Percentiles rank a stretch among this genome's conserved stretches.
These are phyloP conservation scores for Pisolithus orientalis DNA, from an alignment of 768 basidiomycete genomes.

Conservation along the genomic window DNA sequence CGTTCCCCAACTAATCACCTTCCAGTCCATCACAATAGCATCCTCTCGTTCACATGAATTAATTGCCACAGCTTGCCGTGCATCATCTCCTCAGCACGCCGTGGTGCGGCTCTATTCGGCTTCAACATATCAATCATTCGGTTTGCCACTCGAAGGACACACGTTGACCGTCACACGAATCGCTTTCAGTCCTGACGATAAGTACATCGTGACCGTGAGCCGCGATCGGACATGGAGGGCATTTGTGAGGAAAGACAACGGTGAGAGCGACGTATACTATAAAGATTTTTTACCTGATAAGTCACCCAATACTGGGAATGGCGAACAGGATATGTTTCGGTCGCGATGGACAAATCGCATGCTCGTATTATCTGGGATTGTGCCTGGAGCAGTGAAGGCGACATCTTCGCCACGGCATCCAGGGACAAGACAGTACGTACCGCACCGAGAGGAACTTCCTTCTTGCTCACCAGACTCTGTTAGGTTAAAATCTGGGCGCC, in stretches of 20 bases:
- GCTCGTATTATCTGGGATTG: slow-evolving; percentile 95
- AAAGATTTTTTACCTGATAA: not conserved
- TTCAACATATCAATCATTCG: slow-evolving; percentile 60
- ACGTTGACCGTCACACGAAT: slow-evolving; percentile 85
- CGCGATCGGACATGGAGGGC: slow-evolving; percentile 90
- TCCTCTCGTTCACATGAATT: slow-evolving; percentile 63
- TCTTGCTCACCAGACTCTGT: not conserved
- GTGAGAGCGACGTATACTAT: slow-evolving; percentile 19
- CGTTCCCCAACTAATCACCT: not conserved
- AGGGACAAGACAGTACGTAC: slow-evolving; percentile 83
- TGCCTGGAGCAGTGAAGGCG: slow-evolving; percentile 72
- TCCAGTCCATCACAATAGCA: slow-evolving; percentile 73
- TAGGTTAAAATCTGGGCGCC: slow-evolving; percentile 84
- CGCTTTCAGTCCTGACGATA: slow-evolving; percentile 83
- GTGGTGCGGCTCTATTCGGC: slow-evolving; percentile 80
- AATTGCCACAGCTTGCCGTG: slow-evolving; percentile 87
- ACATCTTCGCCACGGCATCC: slow-evolving; percentile 87
- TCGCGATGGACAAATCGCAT: slow-evolving; percentile 78
- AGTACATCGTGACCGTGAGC: slow-evolving; percentile 74
- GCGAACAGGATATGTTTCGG: slow-evolving; percentile 50
- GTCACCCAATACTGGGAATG: not conserved
- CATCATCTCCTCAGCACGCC: slow-evolving; percentile 84
- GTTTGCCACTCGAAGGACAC: slow-evolving; percentile 76
- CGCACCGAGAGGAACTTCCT: too few relatives aligned
- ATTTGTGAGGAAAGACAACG: slow-evolving; percentile 47